These are phyloP conservation scores for Lentinus brumalis DNA, from an alignment of 768 basidiomycete genomes.

Conservation along the genomic window DNA sequence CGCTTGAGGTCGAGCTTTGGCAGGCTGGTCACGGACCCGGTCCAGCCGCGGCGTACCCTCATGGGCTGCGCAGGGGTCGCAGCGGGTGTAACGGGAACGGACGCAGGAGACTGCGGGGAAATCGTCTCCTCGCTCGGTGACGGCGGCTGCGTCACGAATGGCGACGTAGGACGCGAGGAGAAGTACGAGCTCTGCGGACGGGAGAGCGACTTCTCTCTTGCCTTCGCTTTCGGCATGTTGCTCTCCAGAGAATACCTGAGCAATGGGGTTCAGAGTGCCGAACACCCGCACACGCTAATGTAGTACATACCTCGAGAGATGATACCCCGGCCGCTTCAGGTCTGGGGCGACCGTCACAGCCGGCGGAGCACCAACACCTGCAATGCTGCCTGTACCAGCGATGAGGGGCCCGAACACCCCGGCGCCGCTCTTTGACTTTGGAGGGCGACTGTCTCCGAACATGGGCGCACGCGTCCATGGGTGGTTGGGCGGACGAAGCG, in stretches of 20 bases:
- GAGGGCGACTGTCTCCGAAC: constrained; percentile 26
- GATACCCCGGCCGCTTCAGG: constrained; percentile 63
- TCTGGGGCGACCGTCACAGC: constrained; percentile 56
- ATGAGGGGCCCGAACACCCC: constrained; percentile 76
- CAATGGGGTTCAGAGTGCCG: not conserved
- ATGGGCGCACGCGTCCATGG: constrained; percentile 14
- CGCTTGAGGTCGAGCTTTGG: constrained; percentile 32
- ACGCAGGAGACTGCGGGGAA: constrained; percentile 1
- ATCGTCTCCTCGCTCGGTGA: constrained; percentile 14
- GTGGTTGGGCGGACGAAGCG: constrained; percentile 14
- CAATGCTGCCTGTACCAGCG: constrained; percentile 64
- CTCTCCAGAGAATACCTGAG: constrained; percentile 33
- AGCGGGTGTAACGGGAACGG: not conserved
- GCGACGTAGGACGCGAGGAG: constrained; percentile 4
- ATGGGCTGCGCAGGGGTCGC: too few species aligned
- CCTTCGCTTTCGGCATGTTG: constrained; percentile 12
- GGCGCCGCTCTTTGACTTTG: constrained; percentile 49
- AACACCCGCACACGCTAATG: not conserved
- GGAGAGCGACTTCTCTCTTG: constrained; percentile 6
- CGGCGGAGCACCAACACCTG: constrained; percentile 59
- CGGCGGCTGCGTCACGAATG: constrained; percentile 4
- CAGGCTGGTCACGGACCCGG: constrained; percentile 37
- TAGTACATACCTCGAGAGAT: constrained; percentile 56
- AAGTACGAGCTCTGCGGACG: constrained; percentile 25
- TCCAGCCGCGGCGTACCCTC: not conserved